phyloP scores from a whole-genome alignment of 179 eudicot species.

The Patellifolia procumbens region DNA sequence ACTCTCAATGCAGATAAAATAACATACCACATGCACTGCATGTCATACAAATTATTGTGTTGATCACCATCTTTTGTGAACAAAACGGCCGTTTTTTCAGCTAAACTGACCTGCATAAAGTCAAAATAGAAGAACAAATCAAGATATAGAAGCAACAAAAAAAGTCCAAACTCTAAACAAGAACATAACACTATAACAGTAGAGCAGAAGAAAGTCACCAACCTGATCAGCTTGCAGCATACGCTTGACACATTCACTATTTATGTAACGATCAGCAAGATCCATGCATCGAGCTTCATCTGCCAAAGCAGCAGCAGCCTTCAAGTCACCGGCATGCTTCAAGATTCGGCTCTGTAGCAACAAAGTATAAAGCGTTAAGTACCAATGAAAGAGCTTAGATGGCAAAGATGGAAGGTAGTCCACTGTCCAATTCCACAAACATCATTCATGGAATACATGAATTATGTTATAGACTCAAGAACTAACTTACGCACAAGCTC shows the following conservation, averaged over 20 bases:
- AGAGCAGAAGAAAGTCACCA: neutral
- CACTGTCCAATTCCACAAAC: neutral
- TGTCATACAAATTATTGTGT: slow-evolving; percentile 90
- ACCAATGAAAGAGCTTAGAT: neutral
- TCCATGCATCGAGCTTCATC: slow-evolving; percentile 99
- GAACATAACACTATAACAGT: neutral
- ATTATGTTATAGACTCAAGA: neutral
- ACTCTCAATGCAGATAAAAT: slow-evolving; percentile 17
- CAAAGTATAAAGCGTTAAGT: slow-evolving; percentile 8
- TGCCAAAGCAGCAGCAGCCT: slow-evolving; percentile 97
- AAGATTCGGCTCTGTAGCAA: slow-evolving; percentile 75
- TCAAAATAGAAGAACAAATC: slow-evolving; percentile 7
- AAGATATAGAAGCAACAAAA: neutral
- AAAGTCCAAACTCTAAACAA: slow-evolving; percentile 6
- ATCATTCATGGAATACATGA: neutral
- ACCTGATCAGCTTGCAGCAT: slow-evolving; percentile 99
- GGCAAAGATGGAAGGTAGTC: neutral
- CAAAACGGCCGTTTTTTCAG: slow-evolving; percentile 93
- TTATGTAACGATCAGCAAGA: slow-evolving; percentile 97
- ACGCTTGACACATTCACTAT: slow-evolving; percentile 96
- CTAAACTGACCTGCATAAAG: slow-evolving; percentile 62
- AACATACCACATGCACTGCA: slow-evolving; percentile 99
- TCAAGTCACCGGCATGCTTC: slow-evolving; percentile 96
- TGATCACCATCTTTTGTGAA: slow-evolving; percentile 99
- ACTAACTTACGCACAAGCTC: slow-evolving; percentile 7